A percentile compares a stretch with the other conserved stretches of the same genome.
Evolutionary conservation across 768 basidiomycete species (phyloP).

Genomic region (Megacollybia marginata): DNA sequence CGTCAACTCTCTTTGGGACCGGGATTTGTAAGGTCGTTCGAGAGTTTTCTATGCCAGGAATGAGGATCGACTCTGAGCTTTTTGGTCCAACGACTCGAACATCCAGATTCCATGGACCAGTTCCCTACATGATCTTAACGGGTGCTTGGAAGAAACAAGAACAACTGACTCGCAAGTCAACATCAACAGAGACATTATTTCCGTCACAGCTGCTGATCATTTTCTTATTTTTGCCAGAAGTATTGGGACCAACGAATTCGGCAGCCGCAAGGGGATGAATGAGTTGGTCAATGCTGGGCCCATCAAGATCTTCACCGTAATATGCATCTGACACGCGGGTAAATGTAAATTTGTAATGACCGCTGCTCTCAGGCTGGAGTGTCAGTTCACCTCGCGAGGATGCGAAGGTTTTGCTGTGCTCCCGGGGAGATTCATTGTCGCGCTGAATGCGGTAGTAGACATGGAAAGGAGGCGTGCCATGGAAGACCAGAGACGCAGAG

Average conservation of each 20-base stretch:
- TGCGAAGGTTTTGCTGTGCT: constrained; percentile 52
- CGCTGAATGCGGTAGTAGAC: constrained; percentile 73
- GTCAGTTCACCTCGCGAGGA: constrained; percentile 75
- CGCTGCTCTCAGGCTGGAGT: constrained; percentile 82
- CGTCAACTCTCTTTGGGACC: constrained; percentile 59
- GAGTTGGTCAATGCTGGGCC: constrained; percentile 76
- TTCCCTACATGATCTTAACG: constrained; percentile 47
- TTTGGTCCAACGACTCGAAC: constrained; percentile 74
- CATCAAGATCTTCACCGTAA: constrained; percentile 71
- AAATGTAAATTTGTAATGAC: constrained; percentile 83
- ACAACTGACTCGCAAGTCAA: constrained; percentile 65
- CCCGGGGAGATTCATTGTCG: constrained; percentile 56
- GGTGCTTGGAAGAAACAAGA: neutral
- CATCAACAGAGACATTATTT: constrained; percentile 62
- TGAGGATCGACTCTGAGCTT: constrained; percentile 49
- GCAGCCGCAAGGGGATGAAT: constrained; percentile 86
- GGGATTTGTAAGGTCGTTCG: constrained; percentile 54
- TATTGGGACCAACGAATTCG: constrained; percentile 46
- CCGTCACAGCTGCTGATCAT: constrained; percentile 76
- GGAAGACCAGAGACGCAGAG: constrained; percentile 76
- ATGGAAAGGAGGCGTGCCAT: constrained; percentile 84
- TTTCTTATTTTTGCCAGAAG: constrained; percentile 37
- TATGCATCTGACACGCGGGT: constrained; percentile 73
- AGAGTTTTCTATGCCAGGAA: constrained; percentile 47
- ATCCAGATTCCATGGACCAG: constrained; percentile 84